Conservation (phyloP, 495 filamentous ascomycete species). For the Pyrenopolyporus hunteri region DNA sequence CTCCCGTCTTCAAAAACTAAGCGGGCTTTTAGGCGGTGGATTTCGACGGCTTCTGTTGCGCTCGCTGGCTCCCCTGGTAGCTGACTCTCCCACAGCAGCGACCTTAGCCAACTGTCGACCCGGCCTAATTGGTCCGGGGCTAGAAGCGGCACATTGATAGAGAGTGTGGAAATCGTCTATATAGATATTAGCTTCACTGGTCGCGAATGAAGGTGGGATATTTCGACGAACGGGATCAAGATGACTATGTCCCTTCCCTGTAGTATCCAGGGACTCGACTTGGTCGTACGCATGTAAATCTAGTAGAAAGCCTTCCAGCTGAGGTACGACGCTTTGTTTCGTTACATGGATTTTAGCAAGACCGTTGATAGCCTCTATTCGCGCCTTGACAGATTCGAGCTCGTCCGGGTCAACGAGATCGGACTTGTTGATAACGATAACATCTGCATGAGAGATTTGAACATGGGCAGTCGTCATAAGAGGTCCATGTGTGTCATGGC, state of each 20-base stretch:
- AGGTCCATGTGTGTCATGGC: constrained; percentile 60
- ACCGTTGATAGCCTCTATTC: constrained; percentile 84
- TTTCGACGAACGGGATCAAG: constrained; percentile 69
- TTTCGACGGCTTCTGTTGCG: constrained; percentile 58
- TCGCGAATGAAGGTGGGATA: not conserved
- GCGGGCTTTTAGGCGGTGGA: constrained; percentile 87
- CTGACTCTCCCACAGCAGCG: constrained; percentile 78
- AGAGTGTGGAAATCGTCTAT: constrained; percentile 87
- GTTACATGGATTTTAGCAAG: constrained; percentile 86
- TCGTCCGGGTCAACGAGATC: constrained; percentile 79
- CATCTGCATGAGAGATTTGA: constrained; percentile 97
- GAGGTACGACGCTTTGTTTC: constrained; percentile 74
- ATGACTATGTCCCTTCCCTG: constrained; percentile 73
- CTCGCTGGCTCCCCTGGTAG: constrained; percentile 56
- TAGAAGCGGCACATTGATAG: constrained; percentile 67
- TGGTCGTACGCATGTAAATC: constrained; percentile 94
- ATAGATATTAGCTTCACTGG: constrained; percentile 20
- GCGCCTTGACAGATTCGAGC: constrained; percentile 65
- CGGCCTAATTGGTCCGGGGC: constrained; percentile 55
- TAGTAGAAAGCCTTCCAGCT: constrained; percentile 82
- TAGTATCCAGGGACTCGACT: constrained; percentile 69
- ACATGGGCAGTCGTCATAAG: constrained; percentile 89
- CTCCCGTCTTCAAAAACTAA: constrained; percentile 65
- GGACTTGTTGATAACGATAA: constrained; percentile 92
- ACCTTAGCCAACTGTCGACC: constrained; percentile 83